Base-by-base conservation (phyloP, 2,329 filamentous ascomycete species). In the Graphium sp. region DNA sequence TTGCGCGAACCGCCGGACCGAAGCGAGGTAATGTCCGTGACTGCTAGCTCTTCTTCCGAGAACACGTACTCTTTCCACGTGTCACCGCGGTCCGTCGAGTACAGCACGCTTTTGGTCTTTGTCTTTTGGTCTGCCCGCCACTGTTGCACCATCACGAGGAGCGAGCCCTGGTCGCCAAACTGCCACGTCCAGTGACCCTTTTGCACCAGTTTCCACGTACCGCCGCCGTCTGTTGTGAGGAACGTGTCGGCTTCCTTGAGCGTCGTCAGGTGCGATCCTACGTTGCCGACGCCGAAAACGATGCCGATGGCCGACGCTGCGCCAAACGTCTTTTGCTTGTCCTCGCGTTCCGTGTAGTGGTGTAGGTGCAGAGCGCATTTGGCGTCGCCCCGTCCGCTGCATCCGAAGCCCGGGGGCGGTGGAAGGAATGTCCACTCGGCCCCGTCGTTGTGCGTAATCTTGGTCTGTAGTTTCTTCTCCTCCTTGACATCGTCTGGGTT, bases 361-460 rank as follows among this genome's bases (percentile, higher is more conserved):
- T 98, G 91, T 21, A 99, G 63, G 49, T 99, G 84, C 32, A 99
- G 62, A 4, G 82, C 77, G 48, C 91, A 98, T 31, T 74, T 66
- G 13, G 72, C 60, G 25, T 52, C 60, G 43, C 74, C 68, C 22
- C 59, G 56, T 15, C 55, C 54, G 34, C 62, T 62, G 56, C 89
- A 95, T 9, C 57, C 50, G 44, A 77, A 91, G 2, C 59, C 49
- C 21, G 52, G 44, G 0, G 84, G 87, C n/a, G 83, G 74, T 8
- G 70, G 53, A 7, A 98, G 55, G 36, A 74, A 72, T 17, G 62
- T 62, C 89, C 89, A 98, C 46, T 85, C 72, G 1, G 80, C 79
- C 19, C 87, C 89, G 45, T 98, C 89, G 43, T 94, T 95, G 55
- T 98, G 89, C 1, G 84, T 93, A 44, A 98, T 94, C 59, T 79